A percentile compares a stretch with the other conserved stretches of the same genome.
Evolutionary conservation across 768 basidiomycete genomes (phyloP).

Genomic region (Clitopilus passeckerianus): DNA sequence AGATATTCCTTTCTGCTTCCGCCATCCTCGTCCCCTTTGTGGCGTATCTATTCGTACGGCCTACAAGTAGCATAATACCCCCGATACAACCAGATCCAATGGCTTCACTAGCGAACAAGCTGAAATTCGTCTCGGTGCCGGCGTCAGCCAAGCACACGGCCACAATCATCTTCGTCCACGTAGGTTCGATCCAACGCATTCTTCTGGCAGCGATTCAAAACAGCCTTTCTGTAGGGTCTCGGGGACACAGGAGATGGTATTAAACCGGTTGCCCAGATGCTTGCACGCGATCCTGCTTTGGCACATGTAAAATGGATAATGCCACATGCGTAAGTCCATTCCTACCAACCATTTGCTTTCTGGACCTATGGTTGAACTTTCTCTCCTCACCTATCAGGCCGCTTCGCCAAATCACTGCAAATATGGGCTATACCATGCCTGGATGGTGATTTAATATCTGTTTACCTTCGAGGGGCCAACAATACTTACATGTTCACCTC

Average conservation of each 20-base stretch:
- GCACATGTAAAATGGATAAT: conserved; percentile 87
- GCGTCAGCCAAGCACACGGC: conserved; percentile 59
- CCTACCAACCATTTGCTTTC: neutral
- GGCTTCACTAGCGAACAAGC: neutral
- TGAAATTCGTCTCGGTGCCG: neutral
- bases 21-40: neutral
- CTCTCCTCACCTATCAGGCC: conserved; percentile 30
- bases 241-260: conserved; percentile 75
- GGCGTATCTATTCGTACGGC: neutral
- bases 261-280: conserved; percentile 69
- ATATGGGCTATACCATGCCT: conserved; percentile 69
- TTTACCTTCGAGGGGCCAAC: neutral
- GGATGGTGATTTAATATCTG: conserved; percentile 46
- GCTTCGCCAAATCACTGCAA: conserved; percentile 63
- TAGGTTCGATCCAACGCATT: conserved; percentile 29
- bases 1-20: neutral
- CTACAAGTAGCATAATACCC: neutral
- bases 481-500: neutral
- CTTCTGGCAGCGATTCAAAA: neutral
- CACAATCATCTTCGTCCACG: conserved; percentile 88
- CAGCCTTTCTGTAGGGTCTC: conserved; percentile 46
- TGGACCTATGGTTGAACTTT: conserved; percentile 1
- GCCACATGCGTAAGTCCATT: conserved; percentile 64
- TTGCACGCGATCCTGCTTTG: conserved; percentile 48
- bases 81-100: neutral